Conservation (phyloP, 2,329 filamentous ascomycete species). For the Ascochyta viciae-villosae region DNA sequence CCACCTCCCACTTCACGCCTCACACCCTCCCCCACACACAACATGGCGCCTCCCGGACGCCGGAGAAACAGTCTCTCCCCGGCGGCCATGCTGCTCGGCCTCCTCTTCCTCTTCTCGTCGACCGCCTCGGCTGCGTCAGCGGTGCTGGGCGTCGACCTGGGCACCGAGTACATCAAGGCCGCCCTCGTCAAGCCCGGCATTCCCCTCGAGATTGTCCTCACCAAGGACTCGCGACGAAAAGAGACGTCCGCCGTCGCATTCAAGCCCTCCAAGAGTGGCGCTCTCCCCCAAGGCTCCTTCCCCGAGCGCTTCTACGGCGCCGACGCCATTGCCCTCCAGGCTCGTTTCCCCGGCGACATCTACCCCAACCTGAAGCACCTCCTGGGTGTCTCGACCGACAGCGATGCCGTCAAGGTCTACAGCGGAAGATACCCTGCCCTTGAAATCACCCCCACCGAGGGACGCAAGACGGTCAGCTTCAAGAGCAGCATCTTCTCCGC, state of each 20-base stretch:
- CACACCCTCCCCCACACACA: slow-evolving; percentile 26
- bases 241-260: slow-evolving; percentile 91
- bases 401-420: slow-evolving; percentile 72
- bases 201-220: slow-evolving; percentile 95
- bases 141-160: slow-evolving; percentile 90
- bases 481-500: slow-evolving; percentile 74
- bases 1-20: slow-evolving; percentile 6
- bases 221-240: slow-evolving; percentile 97
- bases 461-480: slow-evolving; percentile 74
- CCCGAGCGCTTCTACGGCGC: slow-evolving; percentile 92
- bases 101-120: slow-evolving; percentile 62
- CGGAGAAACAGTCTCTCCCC: slow-evolving; percentile 51
- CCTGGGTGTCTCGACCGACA: slow-evolving; percentile 71
- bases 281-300: slow-evolving; percentile 65
- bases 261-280: slow-evolving; percentile 77
- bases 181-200: slow-evolving; percentile 95
- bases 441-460: slow-evolving; percentile 67
- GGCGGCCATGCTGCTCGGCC: slow-evolving; percentile 58
- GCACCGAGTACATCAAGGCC: slow-evolving; percentile 97
- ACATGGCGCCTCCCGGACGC: slow-evolving; percentile 57
- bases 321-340: slow-evolving; percentile 85
- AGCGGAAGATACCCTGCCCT: slow-evolving; percentile 78
- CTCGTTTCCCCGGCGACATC: slow-evolving; percentile 89
- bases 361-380: slow-evolving; percentile 93
- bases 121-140: slow-evolving; percentile 71